A percentile compares a stretch with the other conserved stretches of the same genome.
phyloP scores from a whole-genome alignment of 805 yeast genomes.

The Starmera caribaea region DNA sequence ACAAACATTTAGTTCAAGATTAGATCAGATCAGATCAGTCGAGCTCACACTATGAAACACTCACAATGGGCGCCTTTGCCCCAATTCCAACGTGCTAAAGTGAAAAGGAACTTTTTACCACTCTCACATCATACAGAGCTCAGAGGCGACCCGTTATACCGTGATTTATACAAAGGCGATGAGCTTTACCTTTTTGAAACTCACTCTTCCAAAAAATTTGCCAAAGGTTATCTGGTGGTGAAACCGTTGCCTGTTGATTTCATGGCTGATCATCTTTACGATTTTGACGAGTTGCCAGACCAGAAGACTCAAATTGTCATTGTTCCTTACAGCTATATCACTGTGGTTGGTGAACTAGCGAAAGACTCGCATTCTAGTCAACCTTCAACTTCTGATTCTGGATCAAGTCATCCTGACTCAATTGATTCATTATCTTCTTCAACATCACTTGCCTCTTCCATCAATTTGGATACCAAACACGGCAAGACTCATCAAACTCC shows the following conservation, averaged over 20 bases:
- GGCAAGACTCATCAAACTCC: conserved; percentile 23
- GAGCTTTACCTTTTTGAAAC: conserved; percentile 67
- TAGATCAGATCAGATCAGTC: too few relatives aligned
- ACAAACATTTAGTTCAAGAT: too few relatives aligned
- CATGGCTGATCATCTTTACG: conserved; percentile 40
- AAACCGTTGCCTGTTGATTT: conserved; percentile 66
- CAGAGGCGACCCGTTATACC: conserved; percentile 27
- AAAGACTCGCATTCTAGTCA: conserved; percentile 25
- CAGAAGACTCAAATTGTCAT: conserved; percentile 42
- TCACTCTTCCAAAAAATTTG: conserved; percentile 50
- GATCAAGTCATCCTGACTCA: too few relatives aligned
- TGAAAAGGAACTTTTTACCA: conserved; percentile 37
- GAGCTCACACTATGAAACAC: background rate
- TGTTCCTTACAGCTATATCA: conserved; percentile 49
- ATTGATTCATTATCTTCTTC: too few relatives aligned
- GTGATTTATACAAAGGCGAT: conserved; percentile 65
- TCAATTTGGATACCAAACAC: too few relatives aligned
- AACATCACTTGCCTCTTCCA: too few relatives aligned
- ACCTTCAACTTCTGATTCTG: conserved; percentile 19
- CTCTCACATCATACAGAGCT: conserved; percentile 26
- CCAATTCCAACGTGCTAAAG: conserved; percentile 31
- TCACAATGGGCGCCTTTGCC: conserved; percentile 41
- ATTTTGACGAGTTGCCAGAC: conserved; percentile 55
- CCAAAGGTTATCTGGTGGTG: conserved; percentile 63
- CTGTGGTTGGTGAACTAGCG: conserved; percentile 32